Base-by-base conservation (phyloP, 140 eudicot genomes). In the Stevia rebaudiana region DNA sequence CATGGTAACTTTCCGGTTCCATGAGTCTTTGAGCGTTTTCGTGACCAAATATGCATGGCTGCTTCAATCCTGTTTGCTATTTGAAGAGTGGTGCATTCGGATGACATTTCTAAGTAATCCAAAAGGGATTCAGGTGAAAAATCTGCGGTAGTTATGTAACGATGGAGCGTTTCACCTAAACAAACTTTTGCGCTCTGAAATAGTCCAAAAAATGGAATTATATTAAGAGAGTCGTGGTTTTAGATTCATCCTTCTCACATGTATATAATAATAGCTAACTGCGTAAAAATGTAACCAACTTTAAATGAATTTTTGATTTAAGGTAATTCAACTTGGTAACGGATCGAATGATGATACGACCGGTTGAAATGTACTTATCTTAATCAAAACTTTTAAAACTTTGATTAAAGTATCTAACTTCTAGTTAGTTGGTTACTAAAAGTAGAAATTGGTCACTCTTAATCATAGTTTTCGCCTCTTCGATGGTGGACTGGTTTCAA, bases 21-120 rank as follows among this genome's bases (percentile, higher is more conserved):
- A 37, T 74, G 82, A 35, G 52, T 63, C 67, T 74, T 88, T 46
- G 77, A 55, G 66, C 78, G 74, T 77, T 85, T 88, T 58, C 63
- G 74, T 41, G 72, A 82, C 96, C 96, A 85, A 6, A 83, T 84
- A 71, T 85, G 88, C 78, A 85, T 78, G 63, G 96, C 86, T 58
- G 96, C 96, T 82, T 88, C 96, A 37, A 88, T 78, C 74, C 86
- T 82, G 70, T 88, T 88, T 40, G 89, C 96, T 24, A 88, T 86
- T 61, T 85, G 86, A 35, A 88, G 81, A 13, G 94, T 80, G 65
- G 84, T 86, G 69, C 85, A 89, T 58, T 88, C 94, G 7, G 96
- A 84, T 8, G 94, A 78, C 75, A 85, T 69, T 73, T 82, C 94
- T 51, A 88, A 70, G 86, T 89, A 82, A 80, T 88, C 90, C 59